Conservation (phyloP, 2,329 filamentous ascomycete species). For the Blastomyces gilchristii region DNA sequence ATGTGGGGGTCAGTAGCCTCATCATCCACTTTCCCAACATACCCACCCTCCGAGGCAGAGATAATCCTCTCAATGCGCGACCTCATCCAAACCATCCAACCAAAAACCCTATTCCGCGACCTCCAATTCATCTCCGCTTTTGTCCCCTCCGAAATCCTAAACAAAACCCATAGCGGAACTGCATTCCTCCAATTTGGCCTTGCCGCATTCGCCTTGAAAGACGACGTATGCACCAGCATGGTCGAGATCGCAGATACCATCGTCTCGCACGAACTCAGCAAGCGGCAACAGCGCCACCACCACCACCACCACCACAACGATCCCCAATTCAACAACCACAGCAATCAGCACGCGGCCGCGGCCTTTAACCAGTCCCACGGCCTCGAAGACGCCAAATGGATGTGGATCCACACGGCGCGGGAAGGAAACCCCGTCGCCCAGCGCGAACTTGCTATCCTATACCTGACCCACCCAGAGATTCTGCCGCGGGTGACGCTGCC, state of each 20-base stretch:
- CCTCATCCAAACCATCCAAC: constrained; percentile 61
- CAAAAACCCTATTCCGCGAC: constrained; percentile 70
- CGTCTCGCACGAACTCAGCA: constrained; percentile 45
- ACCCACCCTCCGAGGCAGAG: constrained; percentile 46
- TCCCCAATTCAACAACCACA: constrained; percentile 21
- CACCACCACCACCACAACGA: no score
- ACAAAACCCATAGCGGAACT: constrained; percentile 53
- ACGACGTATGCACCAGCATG: constrained; percentile 76
- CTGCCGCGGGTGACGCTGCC: constrained; percentile 71
- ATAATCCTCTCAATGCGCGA: constrained; percentile 57
- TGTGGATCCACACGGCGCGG: constrained; percentile 88
- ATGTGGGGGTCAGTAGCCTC: constrained; percentile 25
- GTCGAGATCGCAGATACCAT: constrained; percentile 63
- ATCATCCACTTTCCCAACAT: constrained; percentile 29
- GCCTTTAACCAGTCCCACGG: constrained; percentile 14
- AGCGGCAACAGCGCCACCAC: constrained; percentile 24
- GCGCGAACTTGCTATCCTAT: constrained; percentile 85
- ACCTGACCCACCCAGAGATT: constrained; percentile 81
- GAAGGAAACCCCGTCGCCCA: constrained; percentile 84
- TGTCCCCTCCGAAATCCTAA: constrained; percentile 47
- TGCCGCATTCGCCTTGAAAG: constrained; percentile 78
- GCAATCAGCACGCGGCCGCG: neutral
- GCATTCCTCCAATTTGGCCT: constrained; percentile 86
- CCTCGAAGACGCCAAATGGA: constrained; percentile 66
- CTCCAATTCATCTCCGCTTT: constrained; percentile 61